Percentiles rank a stretch among this genome's conserved stretches.
Conservation (phyloP, 1,284 basidiomycete genomes). For the Puccinia triticina region DNA sequence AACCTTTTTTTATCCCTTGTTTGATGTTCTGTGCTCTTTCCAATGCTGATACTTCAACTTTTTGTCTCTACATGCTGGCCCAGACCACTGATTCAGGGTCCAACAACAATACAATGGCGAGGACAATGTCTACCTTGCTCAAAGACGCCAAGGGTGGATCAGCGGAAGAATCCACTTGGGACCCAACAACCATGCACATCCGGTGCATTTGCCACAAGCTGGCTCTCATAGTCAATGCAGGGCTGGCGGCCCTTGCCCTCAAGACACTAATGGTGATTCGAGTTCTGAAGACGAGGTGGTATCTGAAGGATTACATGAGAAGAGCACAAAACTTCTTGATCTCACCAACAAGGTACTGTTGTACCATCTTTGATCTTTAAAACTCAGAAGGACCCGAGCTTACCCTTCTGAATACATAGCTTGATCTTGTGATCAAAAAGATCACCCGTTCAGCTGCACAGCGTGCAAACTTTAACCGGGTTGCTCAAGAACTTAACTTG, state of each 20-base stretch:
- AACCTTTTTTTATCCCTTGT: too few species aligned
- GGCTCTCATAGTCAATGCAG: background rate
- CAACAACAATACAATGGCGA: too few species aligned
- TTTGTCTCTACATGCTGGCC: background rate
- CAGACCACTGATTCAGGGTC: too few species aligned
- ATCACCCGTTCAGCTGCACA: background rate
- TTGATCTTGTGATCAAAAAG: background rate
- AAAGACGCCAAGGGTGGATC: too few species aligned
- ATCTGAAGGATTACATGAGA: too few species aligned
- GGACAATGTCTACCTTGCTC: too few species aligned
- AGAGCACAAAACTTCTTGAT: background rate
- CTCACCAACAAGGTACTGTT: background rate
- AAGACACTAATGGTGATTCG: background rate
- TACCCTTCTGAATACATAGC: background rate
- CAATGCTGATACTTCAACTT: background rate
- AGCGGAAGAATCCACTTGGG: background rate
- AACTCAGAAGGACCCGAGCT: background rate
- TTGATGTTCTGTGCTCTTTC: background rate
- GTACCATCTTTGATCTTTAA: background rate
- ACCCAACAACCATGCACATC: background rate
- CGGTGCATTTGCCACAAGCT: slow-evolving; percentile 24
- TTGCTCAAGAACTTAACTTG: background rate
- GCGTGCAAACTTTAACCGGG: background rate
- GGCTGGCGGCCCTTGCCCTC: background rate
- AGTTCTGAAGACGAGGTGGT: too few species aligned